Percentiles rank a stretch among this genome's conserved stretches.
Conservation (phyloP, 1,139 yeast genomes). For the Suhomyces atakaporum region DNA sequence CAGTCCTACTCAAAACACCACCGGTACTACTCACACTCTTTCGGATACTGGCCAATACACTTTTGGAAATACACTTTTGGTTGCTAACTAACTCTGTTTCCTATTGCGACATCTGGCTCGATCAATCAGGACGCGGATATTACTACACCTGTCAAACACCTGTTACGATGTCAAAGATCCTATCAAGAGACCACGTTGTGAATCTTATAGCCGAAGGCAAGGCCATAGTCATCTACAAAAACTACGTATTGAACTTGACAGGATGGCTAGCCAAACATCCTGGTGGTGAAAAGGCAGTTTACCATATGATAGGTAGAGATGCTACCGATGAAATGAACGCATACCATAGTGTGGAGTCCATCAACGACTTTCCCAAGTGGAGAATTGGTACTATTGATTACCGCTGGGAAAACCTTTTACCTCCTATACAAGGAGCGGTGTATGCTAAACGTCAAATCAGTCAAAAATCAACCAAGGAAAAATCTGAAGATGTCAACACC, state of each 20-base stretch:
- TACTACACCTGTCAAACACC: neutral
- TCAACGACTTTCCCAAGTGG: constrained; percentile 51
- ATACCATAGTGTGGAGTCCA: constrained; percentile 67
- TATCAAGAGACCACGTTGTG: constrained; percentile 27
- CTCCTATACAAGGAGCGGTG: constrained; percentile 86
- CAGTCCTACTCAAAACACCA: too few species aligned
- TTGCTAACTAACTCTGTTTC: too few species aligned
- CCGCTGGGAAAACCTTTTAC: constrained; percentile 72
- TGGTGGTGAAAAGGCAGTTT: constrained; percentile 84
- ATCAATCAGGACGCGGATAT: too few species aligned
- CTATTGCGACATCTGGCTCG: too few species aligned
- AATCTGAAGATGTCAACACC: constrained; percentile 18
- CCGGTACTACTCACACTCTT: too few species aligned
- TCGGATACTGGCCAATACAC: too few species aligned
- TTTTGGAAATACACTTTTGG: too few species aligned
- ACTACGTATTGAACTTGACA: constrained; percentile 63
- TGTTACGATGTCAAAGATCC: constrained; percentile 11
- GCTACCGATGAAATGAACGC: constrained; percentile 91
- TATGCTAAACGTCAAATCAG: constrained; percentile 42
- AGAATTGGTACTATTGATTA: constrained; percentile 62
- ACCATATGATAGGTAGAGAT: constrained; percentile 84
- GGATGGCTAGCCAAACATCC: constrained; percentile 77
- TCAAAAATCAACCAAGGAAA: too few species aligned
- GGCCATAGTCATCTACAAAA: constrained; percentile 65
- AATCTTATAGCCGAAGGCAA: constrained; percentile 67